phyloP scores from a whole-genome alignment of 2,329 filamentous ascomycete species.

The Drechmeria coniospora region DNA sequence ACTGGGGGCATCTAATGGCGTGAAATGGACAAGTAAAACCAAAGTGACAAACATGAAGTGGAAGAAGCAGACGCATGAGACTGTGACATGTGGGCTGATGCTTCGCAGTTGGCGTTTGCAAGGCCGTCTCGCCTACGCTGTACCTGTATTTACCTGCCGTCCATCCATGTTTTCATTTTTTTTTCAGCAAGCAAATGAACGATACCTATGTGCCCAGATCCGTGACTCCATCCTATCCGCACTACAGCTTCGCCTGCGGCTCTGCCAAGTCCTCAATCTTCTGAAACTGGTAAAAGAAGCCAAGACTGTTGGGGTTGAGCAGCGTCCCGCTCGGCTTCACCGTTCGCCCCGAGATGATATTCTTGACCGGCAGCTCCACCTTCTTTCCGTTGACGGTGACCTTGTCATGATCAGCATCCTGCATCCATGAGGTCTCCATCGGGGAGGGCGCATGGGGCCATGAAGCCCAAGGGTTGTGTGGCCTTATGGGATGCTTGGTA shows the following conservation, averaged over 20 bases:
- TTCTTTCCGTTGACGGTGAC: conserved; percentile 76
- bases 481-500: not conserved
- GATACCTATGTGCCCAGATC: too few relatives aligned
- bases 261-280: conserved; percentile 18
- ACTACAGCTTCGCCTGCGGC: conserved; percentile 16
- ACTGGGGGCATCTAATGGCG: conserved; percentile 4
- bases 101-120: too few relatives aligned
- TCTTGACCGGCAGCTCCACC: conserved; percentile 71
- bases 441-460: too few relatives aligned
- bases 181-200: too few relatives aligned
- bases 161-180: too few relatives aligned
- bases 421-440: too few relatives aligned
- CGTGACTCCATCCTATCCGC: not conserved
- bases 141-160: too few relatives aligned
- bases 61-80: too few relatives aligned
- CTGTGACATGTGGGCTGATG: too few relatives aligned
- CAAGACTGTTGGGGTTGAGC: conserved; percentile 58
- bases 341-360: conserved; percentile 60
- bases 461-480: too few relatives aligned
- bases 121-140: too few relatives aligned
- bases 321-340: conserved; percentile 66
- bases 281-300: conserved; percentile 64
- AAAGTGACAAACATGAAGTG: not conserved
- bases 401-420: conserved; percentile 14
- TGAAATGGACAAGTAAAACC: not conserved